Evolutionary conservation across 2,329 filamentous ascomycete genomes (phyloP), one percentile per base, ranked within the genome.

Genomic region (Madurella mycetomatis): DNA sequence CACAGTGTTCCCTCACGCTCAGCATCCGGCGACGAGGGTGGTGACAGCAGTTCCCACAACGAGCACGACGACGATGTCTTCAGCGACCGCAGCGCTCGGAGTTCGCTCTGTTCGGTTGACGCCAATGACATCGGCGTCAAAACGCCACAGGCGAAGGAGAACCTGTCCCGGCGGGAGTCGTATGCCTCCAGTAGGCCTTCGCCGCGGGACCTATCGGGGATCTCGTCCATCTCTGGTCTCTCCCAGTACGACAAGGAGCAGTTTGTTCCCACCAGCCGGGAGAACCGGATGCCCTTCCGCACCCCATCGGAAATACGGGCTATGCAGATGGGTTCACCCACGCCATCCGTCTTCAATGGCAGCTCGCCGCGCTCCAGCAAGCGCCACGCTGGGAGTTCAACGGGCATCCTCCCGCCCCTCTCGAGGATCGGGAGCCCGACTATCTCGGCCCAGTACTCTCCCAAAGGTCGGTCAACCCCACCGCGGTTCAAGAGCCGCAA

Each of bases 291-390:
- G 5, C 79, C 82, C 1, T 90, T 90, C 66, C 78, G 86, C 46
- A 86, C 86, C 12, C 82, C 86, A 0, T 86, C 85, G 1, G 84
- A 83, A 12, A 81, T 89, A 8, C 82, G 83, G 47, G 84, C 84
- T 1, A 78, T 89, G 71, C 87, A 90, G 60, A 87, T 90, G 83
- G 79, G 80, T 1, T 88, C 85, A 0, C 86, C 85, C 0, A 73
- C 83, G 0, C 73, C 77, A 0, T 85, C 83, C 0, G 71, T 77
- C n/a, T 70, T 74, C 47, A 69, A 69, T 39, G 67, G 71, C 18
- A 77, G 75, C n/a, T 81, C 82, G 2, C 76, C 81, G 7, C 76
- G 80, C 9, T 80, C 81, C 0, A 68, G 71, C n/a, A 81, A 80
- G 56, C 76, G 76, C 25, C 61, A 62, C 5, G 68, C 67, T 8